Conservation (phyloP, 2,329 filamentous ascomycete genomes). For the Phyllosticta ampelicida region DNA sequence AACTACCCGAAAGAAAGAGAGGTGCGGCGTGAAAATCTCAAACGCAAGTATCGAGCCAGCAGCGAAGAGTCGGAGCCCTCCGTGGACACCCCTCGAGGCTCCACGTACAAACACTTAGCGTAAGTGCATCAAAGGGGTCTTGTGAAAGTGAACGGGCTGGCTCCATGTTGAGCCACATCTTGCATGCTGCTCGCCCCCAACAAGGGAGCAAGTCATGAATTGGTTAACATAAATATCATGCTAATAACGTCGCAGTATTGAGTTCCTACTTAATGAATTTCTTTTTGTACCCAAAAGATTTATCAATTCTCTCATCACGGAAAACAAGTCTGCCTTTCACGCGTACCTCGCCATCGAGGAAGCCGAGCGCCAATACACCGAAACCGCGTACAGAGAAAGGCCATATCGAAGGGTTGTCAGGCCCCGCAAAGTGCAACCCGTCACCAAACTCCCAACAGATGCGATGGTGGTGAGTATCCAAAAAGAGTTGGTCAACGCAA, state of each 20-base stretch:
- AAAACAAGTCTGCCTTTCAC: conserved; percentile 27
- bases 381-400: conserved; percentile 20
- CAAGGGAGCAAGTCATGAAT: neutral
- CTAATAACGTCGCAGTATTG: conserved; percentile 14
- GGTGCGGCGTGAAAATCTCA: conserved; percentile 16
- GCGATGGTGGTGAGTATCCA: conserved; percentile 4
- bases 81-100: neutral
- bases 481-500: conserved; percentile 15
- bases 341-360: conserved; percentile 25
- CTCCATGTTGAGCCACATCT: neutral
- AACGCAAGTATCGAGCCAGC: conserved; percentile 19
- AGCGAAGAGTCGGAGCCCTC: neutral
- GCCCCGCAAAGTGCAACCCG: neutral
- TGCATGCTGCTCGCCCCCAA: neutral
- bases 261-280: conserved; percentile 34
- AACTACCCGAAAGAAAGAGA: conserved; percentile 26
- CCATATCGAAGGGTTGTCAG: conserved; percentile 13
- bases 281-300: conserved; percentile 25
- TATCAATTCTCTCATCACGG: conserved; percentile 21
- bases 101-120: neutral
- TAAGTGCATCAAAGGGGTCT: neutral
- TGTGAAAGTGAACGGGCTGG: neutral
- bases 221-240: neutral
- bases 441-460: neutral
- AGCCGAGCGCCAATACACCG: conserved; percentile 22